phyloP scores from a whole-genome alignment of 208 protist genomes.

The Trypanosoma lewisi region DNA sequence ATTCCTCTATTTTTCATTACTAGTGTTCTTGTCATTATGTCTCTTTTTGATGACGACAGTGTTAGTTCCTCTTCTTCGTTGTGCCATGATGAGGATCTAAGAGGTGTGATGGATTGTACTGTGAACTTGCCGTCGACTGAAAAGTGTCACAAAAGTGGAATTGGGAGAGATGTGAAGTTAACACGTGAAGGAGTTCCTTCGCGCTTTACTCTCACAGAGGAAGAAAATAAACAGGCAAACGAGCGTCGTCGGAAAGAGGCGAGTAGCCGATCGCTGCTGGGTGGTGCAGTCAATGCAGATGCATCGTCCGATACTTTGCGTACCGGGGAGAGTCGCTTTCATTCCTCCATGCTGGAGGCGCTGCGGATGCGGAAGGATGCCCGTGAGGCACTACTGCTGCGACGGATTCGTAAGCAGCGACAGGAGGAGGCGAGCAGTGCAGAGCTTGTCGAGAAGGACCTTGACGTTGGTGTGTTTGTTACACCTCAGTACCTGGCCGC shows the following conservation, averaged over 20 bases:
- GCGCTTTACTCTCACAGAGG: constrained; percentile 21
- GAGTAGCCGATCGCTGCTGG: background rate
- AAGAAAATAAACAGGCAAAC: constrained; percentile 20
- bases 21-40: constrained; percentile 14
- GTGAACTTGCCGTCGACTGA: background rate
- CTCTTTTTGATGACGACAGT: constrained; percentile 32
- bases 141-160: background rate
- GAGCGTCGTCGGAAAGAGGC: constrained; percentile 19
- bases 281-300: background rate
- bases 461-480: constrained; percentile 73
- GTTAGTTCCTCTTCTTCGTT: constrained; percentile 4
- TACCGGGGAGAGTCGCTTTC: constrained; percentile 38
- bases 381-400: constrained; percentile 36
- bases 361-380: constrained; percentile 41
- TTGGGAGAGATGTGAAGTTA: background rate
- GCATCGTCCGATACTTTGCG: background rate
- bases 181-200: background rate
- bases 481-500: constrained; percentile 56
- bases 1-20: constrained; percentile 12
- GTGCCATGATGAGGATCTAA: background rate
- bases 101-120: background rate
- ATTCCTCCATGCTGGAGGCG: constrained; percentile 52
- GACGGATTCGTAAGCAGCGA: constrained; percentile 44
- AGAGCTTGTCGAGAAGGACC: constrained; percentile 54
- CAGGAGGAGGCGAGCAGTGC: constrained; percentile 33